Base-by-base conservation (phyloP, 257 asterid species). In the Solanum rostratum region DNA sequence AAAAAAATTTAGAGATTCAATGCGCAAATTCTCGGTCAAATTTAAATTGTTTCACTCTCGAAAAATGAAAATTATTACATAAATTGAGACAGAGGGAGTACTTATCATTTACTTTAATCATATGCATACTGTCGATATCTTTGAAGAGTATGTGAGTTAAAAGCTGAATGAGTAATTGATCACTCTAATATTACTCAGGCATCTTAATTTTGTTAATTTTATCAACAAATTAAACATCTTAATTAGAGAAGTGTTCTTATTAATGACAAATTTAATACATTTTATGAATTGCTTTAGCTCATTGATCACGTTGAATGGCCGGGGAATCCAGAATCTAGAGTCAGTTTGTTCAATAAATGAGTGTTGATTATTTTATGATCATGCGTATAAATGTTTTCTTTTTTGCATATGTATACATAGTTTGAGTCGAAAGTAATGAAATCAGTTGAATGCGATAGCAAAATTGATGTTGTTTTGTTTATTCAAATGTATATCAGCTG, bases 401-500 rank as follows among this genome's bases (percentile, higher is more conserved):
- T 30, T 65, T 11, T 60, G 8, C 3, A 33, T 68, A 68, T 15
- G 24, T 68, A 70, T 70, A 15, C 52, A 69, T 39, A 10, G 27
- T 37, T 69, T 37, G 20, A 71, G 33, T 30, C 22, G 73, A 65
- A 65, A 29, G 76, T 18, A 66, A 62, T 62, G 39, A 3, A 62
- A 24, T 24, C 39, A 62, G 37, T 62, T 62, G 69, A 24, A 62
- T 15, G 1, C 68, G 2, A 50, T 18, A 2, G 29, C 20, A 41
- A 41, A 29, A 57, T 57, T 57, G 62, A 50, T 76, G 62, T 24
- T 76, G 4, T 49, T 49, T 76, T 18, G 11, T 24, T 27, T 68
- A 43, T 68, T 18, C 50, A 76, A 49, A 76, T 76, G 62, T 43
- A 20, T 41, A 76, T 76, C 91, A 92, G 95, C 95, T 92, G 20